Evolutionary conservation across 2,329 filamentous ascomycete genomes (phyloP).

Genomic region (Aureobasidium vineae): DNA sequence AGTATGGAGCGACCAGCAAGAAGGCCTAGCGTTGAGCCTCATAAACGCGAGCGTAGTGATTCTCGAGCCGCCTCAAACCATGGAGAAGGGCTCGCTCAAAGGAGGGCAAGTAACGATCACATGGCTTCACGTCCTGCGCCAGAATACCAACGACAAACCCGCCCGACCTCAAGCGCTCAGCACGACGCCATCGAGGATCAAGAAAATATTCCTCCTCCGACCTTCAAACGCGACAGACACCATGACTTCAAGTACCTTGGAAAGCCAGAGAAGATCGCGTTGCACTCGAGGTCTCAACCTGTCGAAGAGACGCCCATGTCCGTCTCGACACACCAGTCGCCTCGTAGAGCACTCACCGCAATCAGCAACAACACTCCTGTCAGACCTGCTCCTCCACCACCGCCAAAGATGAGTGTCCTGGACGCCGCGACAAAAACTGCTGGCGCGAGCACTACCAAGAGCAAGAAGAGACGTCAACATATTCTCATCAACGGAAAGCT

Average conservation of each 20-base stretch:
- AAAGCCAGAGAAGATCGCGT: constrained; percentile 55
- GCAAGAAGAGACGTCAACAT: constrained; percentile 73
- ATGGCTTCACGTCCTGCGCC: constrained; percentile 30
- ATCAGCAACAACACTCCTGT: constrained; percentile 66
- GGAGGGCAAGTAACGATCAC: constrained; percentile 33
- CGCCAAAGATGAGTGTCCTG: constrained; percentile 95
- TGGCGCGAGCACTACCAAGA: constrained; percentile 74
- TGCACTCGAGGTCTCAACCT: constrained; percentile 48
- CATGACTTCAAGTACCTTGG: constrained; percentile 56
- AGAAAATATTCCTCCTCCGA: constrained; percentile 76
- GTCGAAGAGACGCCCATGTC: constrained; percentile 44
- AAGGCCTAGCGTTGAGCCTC: constrained; percentile 32
- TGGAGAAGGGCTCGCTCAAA: not conserved
- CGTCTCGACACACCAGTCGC: constrained; percentile 34
- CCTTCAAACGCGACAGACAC: constrained; percentile 62
- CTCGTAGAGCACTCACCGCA: constrained; percentile 50
- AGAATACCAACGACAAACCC: constrained; percentile 46
- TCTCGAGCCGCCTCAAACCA: not conserved
- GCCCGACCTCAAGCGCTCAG: constrained; percentile 52
- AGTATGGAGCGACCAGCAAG: constrained; percentile 35
- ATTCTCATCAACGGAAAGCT: constrained; percentile 86
- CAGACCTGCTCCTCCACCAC: constrained; percentile 71
- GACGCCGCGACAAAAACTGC: constrained; percentile 83
- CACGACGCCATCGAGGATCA: constrained; percentile 70
- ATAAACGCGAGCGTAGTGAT: constrained; percentile 19